phyloP scores from a whole-genome alignment of 805 yeast species.

The Candida dajiaensis region DNA sequence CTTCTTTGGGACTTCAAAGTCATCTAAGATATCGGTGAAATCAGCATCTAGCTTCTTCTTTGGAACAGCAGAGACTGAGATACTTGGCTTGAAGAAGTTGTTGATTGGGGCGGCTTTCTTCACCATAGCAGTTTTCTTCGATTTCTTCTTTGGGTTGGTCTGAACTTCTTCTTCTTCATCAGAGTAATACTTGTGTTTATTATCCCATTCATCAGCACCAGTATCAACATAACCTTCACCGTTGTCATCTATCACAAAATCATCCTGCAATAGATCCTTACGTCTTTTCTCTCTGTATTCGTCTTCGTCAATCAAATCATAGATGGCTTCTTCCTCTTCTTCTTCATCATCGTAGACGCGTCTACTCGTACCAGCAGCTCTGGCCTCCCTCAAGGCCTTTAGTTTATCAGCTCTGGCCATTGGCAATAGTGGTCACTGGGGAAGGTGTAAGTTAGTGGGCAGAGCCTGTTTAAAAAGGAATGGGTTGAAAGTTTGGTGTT shows the following conservation, averaged over 20 bases:
- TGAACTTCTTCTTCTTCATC: slow-evolving; percentile 41
- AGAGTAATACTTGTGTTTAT: slow-evolving; percentile 40
- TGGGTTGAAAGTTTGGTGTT: too few species aligned
- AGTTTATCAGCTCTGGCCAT: slow-evolving; percentile 43
- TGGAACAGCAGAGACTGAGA: slow-evolving; percentile 18
- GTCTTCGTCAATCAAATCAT: slow-evolving; percentile 84
- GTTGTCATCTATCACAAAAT: slow-evolving; percentile 89
- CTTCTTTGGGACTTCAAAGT: slow-evolving; percentile 18
- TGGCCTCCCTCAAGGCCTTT: slow-evolving; percentile 57
- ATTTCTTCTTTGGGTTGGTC: slow-evolving; percentile 11
- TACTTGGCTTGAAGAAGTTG: slow-evolving; percentile 44
- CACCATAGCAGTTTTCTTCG: slow-evolving; percentile 18
- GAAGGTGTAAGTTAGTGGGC: not conserved
- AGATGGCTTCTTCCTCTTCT: slow-evolving; percentile 53
- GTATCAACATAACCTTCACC: slow-evolving; percentile 93
- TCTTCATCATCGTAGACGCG: slow-evolving; percentile 39
- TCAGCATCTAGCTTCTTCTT: slow-evolving; percentile 43
- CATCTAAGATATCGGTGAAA: slow-evolving; percentile 63
- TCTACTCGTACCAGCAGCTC: slow-evolving; percentile 43
- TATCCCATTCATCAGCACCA: slow-evolving; percentile 89
- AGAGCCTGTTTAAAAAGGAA: too few species aligned
- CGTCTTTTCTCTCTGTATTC: slow-evolving; percentile 72
- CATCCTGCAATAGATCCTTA: slow-evolving; percentile 78
- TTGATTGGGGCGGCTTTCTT: slow-evolving; percentile 42
- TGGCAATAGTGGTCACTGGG: not conserved